Evolutionary conservation across 495 filamentous ascomycete species (phyloP).

Genomic region (Penicillium canescens): DNA sequence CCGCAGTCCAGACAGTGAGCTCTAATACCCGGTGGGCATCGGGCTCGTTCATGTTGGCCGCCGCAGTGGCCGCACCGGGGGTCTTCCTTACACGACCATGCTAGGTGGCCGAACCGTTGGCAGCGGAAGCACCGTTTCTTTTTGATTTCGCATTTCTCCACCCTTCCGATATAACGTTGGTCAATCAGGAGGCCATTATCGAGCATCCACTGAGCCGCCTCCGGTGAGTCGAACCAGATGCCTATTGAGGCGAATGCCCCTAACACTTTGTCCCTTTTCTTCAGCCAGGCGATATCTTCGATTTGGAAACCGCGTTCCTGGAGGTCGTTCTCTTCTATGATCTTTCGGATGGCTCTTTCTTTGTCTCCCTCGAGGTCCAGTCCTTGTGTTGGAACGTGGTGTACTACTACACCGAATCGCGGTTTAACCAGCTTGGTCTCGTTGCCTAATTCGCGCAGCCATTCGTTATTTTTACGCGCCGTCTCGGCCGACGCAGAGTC

Average conservation of each 20-base stretch:
- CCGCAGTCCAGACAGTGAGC: conserved; percentile 20
- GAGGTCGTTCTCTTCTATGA: not conserved
- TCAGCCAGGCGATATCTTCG: conserved; percentile 5
- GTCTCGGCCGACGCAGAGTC: conserved; percentile 15
- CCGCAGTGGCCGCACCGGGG: conserved; percentile 25
- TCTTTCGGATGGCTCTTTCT: conserved; percentile 4
- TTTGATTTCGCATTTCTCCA: conserved; percentile 19
- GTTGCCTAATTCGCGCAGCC: conserved; percentile 19
- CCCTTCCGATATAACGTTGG: conserved; percentile 11
- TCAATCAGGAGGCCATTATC: not conserved
- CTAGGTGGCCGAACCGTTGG: conserved; percentile 27
- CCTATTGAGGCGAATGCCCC: conserved; percentile 6
- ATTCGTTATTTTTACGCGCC: conserved; percentile 6
- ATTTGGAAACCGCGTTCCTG: not conserved
- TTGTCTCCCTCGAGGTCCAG: conserved; percentile 12
- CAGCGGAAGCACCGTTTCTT: conserved; percentile 24
- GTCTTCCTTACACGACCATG: conserved; percentile 32
- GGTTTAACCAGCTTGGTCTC: conserved; percentile 23
- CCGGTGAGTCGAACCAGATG: conserved; percentile 4
- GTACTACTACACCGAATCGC: conserved; percentile 18
- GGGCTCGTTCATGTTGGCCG: conserved; percentile 15
- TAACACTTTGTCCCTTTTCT: not conserved
- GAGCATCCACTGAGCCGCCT: not conserved
- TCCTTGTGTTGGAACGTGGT: conserved; percentile 24
- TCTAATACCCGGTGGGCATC: conserved; percentile 20